Conservation (phyloP, 306 rosid species). For the Corylus americana region DNA sequence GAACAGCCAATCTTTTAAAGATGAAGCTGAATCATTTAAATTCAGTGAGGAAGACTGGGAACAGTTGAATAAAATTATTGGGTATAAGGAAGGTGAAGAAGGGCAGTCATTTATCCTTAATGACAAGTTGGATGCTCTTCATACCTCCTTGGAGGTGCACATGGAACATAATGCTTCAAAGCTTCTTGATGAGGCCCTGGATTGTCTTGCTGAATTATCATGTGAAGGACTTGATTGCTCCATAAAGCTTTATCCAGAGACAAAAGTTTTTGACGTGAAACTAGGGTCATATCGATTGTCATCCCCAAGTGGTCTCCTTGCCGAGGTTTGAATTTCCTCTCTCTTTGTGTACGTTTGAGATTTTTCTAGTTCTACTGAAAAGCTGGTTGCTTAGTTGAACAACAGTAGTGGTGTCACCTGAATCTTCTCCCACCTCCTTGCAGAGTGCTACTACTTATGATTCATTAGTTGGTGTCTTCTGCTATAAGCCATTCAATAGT, state of each 20-base stretch:
- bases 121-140: slow-evolving; percentile 66
- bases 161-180: slow-evolving; percentile 92
- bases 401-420: slow-evolving; percentile 13
- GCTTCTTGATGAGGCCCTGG: slow-evolving; percentile 76
- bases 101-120: slow-evolving; percentile 40
- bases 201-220: slow-evolving; percentile 80
- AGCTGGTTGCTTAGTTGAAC: slow-evolving; percentile 16
- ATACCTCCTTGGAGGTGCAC: slow-evolving; percentile 72
- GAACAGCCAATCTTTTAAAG: slow-evolving; percentile 61
- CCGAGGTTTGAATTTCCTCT: slow-evolving; percentile 59
- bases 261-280: slow-evolving; percentile 79
- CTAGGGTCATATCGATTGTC: slow-evolving; percentile 84
- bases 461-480: slow-evolving; percentile 74
- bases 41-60: slow-evolving; percentile 92
- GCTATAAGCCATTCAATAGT: slow-evolving; percentile 75
- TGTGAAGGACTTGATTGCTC: slow-evolving; percentile 85
- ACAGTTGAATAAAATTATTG: slow-evolving; percentile 81
- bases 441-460: slow-evolving; percentile 86
- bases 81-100: slow-evolving; percentile 85
- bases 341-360: slow-evolving; percentile 7
- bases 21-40: slow-evolving; percentile 64
- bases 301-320: slow-evolving; percentile 90
- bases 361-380: background rate
- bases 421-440: slow-evolving; percentile 34
- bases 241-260: slow-evolving; percentile 81